A percentile compares a stretch with the other conserved stretches of the same genome.
These are phyloP conservation scores for Globisporangium sylvaticum DNA, from an alignment of 352 stramenopile genomes.

Conservation along the genomic window DNA sequence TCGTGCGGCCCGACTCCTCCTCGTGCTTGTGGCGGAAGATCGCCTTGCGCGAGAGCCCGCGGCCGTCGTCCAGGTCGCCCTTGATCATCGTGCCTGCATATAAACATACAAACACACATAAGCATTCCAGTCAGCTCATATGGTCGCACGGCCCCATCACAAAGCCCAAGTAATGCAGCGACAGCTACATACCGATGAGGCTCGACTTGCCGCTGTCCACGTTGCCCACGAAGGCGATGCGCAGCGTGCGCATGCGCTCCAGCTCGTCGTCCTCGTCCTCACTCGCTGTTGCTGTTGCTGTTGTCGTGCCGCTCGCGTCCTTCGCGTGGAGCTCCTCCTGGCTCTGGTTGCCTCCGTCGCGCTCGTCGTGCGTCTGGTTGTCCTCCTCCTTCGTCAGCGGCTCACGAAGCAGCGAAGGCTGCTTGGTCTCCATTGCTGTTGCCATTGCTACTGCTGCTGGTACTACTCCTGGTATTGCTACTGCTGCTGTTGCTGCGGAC, in stretches of 20 bases:
- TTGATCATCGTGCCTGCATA: slow-evolving; percentile 87
- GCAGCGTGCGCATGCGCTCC: slow-evolving; percentile 66
- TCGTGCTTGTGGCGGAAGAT: slow-evolving; percentile 89
- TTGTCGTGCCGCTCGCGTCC: background rate
- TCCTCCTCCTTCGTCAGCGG: background rate
- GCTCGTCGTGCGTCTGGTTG: slow-evolving; percentile 3
- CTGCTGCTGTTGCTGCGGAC: background rate
- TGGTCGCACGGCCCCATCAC: background rate
- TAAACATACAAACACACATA: background rate
- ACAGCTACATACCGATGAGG: slow-evolving; percentile 55
- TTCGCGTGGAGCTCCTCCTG: background rate
- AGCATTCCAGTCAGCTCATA: background rate
- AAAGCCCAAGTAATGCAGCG: background rate
- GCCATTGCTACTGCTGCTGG: background rate
- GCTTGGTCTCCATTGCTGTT: slow-evolving; percentile 2
- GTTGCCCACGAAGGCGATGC: slow-evolving; percentile 89
- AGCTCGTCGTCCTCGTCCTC: slow-evolving; percentile 21
- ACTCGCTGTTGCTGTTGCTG: background rate
- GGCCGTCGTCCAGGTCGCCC: slow-evolving; percentile 94
- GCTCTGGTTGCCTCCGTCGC: background rate
- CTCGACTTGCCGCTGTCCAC: slow-evolving; percentile 93
- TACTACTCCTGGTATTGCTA: background rate
- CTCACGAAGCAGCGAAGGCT: background rate
- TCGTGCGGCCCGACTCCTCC: slow-evolving; percentile 76
- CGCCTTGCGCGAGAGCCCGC: slow-evolving; percentile 77